Percentiles rank a stretch among this genome's conserved stretches.
phyloP scores from a whole-genome alignment of 495 filamentous ascomycete genomes.

The Tuber brumale region DNA sequence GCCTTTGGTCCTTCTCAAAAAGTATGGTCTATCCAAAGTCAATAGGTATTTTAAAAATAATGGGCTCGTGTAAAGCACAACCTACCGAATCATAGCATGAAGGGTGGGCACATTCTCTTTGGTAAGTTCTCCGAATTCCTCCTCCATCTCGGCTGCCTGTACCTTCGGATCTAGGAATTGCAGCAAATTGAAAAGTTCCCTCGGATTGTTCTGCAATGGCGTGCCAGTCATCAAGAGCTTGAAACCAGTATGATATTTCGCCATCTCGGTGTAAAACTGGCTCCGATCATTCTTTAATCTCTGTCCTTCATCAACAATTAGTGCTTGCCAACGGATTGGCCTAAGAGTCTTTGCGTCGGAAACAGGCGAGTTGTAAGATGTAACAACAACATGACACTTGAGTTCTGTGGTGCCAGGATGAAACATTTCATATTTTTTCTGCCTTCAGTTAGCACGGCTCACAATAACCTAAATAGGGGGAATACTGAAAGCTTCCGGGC shows the following conservation, averaged over 20 bases:
- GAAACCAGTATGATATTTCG: conserved; percentile 64
- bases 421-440: conserved; percentile 70
- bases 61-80: conserved; percentile 49
- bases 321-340: conserved; percentile 69
- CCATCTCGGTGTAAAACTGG: conserved; percentile 67
- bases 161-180: conserved; percentile 76
- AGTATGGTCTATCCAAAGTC: conserved; percentile 42
- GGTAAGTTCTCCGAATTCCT: conserved; percentile 64
- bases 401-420: conserved; percentile 53
- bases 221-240: conserved; percentile 82
- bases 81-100: conserved; percentile 67
- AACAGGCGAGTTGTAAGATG: conserved; percentile 81
- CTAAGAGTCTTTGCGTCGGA: conserved; percentile 62
- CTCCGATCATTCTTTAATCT: conserved; percentile 90
- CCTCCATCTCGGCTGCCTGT: conserved; percentile 65
- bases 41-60: conserved; percentile 13
- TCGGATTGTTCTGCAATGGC: conserved; percentile 88
- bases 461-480: background rate
- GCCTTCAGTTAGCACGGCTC: background rate
- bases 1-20: conserved; percentile 76
- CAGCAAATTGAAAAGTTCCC: conserved; percentile 89
- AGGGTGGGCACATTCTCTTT: conserved; percentile 72
- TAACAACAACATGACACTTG: conserved; percentile 84
- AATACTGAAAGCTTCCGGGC: conserved; percentile 61
- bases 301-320: conserved; percentile 95